A percentile compares a stretch with the other conserved stretches of the same genome.
phyloP scores from a whole-genome alignment of 805 yeast genomes.

The Kluyveromyces nonfermentans region DNA sequence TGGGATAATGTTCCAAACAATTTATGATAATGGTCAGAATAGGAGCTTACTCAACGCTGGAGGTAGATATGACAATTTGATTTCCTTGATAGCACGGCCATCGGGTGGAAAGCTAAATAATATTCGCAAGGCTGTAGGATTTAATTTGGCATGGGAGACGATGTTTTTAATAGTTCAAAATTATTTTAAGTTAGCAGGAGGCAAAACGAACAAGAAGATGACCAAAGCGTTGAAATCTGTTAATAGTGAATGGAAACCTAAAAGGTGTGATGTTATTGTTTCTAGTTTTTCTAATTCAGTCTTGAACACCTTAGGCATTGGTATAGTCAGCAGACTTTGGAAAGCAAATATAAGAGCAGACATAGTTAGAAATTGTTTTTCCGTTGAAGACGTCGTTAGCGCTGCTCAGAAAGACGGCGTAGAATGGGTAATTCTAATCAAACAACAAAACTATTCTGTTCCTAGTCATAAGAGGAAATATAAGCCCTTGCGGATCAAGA shows the following conservation, averaged over 20 bases:
- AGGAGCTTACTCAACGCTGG: constrained; percentile 70
- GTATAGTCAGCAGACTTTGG: constrained; percentile 63
- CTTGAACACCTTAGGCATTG: constrained; percentile 53
- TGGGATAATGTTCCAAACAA: constrained; percentile 84
- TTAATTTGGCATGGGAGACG: constrained; percentile 69
- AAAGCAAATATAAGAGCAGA: constrained; percentile 72
- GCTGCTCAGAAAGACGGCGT: constrained; percentile 63
- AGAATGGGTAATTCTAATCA: constrained; percentile 67
- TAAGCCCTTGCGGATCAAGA: constrained; percentile 69
- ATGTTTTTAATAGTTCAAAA: constrained; percentile 43
- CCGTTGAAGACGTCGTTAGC: constrained; percentile 55
- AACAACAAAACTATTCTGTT: constrained; percentile 42
- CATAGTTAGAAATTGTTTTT: constrained; percentile 35
- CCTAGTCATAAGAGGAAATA: constrained; percentile 39
- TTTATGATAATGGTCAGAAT: constrained; percentile 49
- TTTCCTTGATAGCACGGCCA: constrained; percentile 56
- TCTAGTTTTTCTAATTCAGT: constrained; percentile 53
- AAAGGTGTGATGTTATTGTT: constrained; percentile 75
- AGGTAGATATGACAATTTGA: constrained; percentile 79
- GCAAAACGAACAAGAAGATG: constrained; percentile 28
- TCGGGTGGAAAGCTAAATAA: constrained; percentile 28
- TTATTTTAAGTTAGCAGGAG: constrained; percentile 33
- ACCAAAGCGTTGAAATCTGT: constrained; percentile 29
- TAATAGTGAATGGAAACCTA: constrained; percentile 40
- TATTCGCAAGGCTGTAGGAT: constrained; percentile 68